phyloP scores from a whole-genome alignment of 1,284 basidiomycete genomes.

The Trametes hirsuta region DNA sequence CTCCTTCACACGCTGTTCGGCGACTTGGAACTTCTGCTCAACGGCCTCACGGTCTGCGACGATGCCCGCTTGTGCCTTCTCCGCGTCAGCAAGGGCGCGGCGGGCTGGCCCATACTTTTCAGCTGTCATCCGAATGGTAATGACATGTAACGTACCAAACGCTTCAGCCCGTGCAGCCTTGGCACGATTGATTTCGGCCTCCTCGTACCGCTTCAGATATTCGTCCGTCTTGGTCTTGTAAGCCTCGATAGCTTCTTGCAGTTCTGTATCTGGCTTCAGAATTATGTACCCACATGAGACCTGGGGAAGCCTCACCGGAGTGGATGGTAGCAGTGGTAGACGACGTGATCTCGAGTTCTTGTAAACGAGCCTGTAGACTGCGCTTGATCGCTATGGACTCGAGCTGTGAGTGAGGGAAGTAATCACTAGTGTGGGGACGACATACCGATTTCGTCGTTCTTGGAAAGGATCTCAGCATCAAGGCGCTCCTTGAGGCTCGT shows the following conservation, averaged over 20 bases:
- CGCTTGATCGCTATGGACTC: slow-evolving; percentile 58
- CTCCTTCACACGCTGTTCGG: slow-evolving; percentile 61
- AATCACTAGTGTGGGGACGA: neutral
- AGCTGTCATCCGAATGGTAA: neutral
- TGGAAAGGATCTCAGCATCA: slow-evolving; percentile 53
- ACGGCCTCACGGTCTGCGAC: slow-evolving; percentile 56
- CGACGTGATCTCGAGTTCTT: slow-evolving; percentile 68
- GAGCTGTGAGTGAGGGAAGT: neutral
- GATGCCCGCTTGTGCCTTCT: slow-evolving; percentile 59
- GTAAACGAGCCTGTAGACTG: slow-evolving; percentile 61
- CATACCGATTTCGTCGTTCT: slow-evolving; percentile 63
- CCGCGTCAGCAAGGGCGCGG: slow-evolving; percentile 62
- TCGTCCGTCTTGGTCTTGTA: slow-evolving; percentile 67
- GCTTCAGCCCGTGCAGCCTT: slow-evolving; percentile 69
- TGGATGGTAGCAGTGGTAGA: slow-evolving; percentile 63
- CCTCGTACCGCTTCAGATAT: slow-evolving; percentile 67
- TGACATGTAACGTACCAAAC: slow-evolving; percentile 44
- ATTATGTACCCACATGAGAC: neutral
- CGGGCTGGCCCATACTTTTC: slow-evolving; percentile 47
- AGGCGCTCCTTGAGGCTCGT: slow-evolving; percentile 57
- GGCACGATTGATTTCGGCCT: slow-evolving; percentile 68
- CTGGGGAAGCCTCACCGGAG: slow-evolving; percentile 46
- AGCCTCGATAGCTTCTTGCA: slow-evolving; percentile 65
- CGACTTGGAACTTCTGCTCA: slow-evolving; percentile 52
- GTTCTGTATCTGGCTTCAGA: slow-evolving; percentile 41